Evolutionary conservation across 495 filamentous ascomycete species (phyloP), one percentile per base, ranked within the genome.

Genomic region (Penicillium egyptiacum): DNA sequence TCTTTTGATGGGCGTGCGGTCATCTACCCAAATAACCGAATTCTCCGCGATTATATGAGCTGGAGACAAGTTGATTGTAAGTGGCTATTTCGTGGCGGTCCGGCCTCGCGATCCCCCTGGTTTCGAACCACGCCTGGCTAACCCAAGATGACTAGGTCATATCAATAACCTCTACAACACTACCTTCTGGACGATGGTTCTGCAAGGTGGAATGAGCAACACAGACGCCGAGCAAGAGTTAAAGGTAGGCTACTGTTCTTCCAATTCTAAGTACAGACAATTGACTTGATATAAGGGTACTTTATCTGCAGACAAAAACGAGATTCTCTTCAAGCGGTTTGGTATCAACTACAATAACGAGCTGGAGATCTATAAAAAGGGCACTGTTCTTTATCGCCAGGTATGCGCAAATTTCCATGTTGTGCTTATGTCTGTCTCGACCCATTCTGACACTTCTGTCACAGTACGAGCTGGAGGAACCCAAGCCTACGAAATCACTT

Each of bases 121-220:
- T 17, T 22, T 11, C 5, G n/a, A 10, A 5, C 7, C 11, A 17
- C 1, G 28, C 37, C 42, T 5, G 11, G 20, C 43, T 55, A 35
- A 55, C 28, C 8, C 20, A 22, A 16, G 40, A 11, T 11, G 19
- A 19, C 1, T 56, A 92, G 90, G 90, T 66, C 94, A 98, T 70
- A 93, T 98, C 62, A 98, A 98, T 71, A 98, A 98, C 67, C 79
- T 98, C 16, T 97, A 96, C 71, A 98, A 98, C 65, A 98, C 94
- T 1, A 92, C 91, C 0, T 98, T 97, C 67, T 98, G 94, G 94
- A 79, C 86, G 0, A 78, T 98, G 64, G 86, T 97, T 23, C 81
- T 87, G 50, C 75, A 83, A 41, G 92, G 91, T 0, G 88, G 86
- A 0, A 82, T 94, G 77, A 84, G 81, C 46, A 79, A 81, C 9